A percentile compares a stretch with the other conserved stretches of the same genome.
These are phyloP conservation scores for Botrytis fragariae DNA, from an alignment of 2,329 filamentous ascomycete species.

Conservation along the genomic window DNA sequence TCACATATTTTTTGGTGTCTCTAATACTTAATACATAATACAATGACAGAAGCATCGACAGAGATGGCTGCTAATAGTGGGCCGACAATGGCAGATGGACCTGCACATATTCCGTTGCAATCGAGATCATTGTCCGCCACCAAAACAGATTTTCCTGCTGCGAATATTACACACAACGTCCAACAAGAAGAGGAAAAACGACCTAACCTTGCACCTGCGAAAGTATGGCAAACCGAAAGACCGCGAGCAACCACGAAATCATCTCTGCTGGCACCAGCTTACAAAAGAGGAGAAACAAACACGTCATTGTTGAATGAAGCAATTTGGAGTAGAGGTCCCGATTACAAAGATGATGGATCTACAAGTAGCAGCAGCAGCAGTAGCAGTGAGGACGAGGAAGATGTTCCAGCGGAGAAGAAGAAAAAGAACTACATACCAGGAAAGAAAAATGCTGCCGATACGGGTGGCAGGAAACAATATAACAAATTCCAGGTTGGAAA, in stretches of 20 bases:
- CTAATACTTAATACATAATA: constrained; percentile 7
- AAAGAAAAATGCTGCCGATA: constrained; percentile 9
- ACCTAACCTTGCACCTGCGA: constrained; percentile 11
- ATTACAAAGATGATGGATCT: constrained; percentile 17
- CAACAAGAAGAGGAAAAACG: not conserved
- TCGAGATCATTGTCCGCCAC: constrained; percentile 11
- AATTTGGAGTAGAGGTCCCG: constrained; percentile 27
- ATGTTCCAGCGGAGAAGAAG: constrained; percentile 10
- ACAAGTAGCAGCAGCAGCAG: constrained; percentile 29
- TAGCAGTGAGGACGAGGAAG: constrained; percentile 30
- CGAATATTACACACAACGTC: not conserved
- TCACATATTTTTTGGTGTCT: not conserved
- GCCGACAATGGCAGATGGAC: not conserved
- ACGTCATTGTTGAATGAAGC: constrained; percentile 31
- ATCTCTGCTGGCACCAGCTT: constrained; percentile 22
- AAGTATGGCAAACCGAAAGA: constrained; percentile 32
- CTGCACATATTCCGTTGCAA: not conserved
- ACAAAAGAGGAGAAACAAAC: constrained; percentile 30
- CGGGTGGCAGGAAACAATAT: constrained; percentile 38
- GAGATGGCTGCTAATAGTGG: constrained; percentile 9
- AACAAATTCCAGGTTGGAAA: constrained; percentile 60
- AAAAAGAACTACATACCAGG: constrained; percentile 7
- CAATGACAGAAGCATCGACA: not conserved
- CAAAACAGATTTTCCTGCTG: not conserved
- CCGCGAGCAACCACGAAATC: constrained; percentile 26